These are phyloP conservation scores for Rosa rugosa DNA, from an alignment of 306 rosid genomes.

Conservation along the genomic window DNA sequence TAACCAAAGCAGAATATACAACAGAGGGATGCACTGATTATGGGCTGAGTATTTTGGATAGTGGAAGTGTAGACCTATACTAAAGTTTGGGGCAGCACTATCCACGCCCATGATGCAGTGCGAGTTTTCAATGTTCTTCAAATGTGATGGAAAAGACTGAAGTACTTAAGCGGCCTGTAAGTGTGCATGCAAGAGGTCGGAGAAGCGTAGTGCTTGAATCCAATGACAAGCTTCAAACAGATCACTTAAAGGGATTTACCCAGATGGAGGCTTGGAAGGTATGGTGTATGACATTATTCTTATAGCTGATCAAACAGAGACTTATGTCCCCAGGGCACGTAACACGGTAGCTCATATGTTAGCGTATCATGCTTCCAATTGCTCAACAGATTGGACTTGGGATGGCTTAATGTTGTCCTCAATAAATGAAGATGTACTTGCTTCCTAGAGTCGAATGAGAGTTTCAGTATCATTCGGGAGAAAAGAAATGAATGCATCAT, in stretches of 20 bases:
- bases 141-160: background rate
- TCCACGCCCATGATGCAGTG: background rate
- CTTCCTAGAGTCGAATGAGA: background rate
- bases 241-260: background rate
- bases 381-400: background rate
- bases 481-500: background rate
- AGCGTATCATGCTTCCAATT: background rate
- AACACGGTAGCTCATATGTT: background rate
- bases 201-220: background rate
- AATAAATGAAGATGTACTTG: background rate
- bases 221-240: background rate
- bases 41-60: background rate
- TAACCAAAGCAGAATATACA: background rate
- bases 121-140: background rate
- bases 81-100: background rate
- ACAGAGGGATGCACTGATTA: background rate
- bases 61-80: background rate
- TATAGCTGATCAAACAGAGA: background rate
- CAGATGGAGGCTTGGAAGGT: background rate
- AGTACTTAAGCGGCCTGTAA: background rate
- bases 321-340: background rate
- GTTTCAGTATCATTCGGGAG: background rate
- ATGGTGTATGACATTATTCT: background rate
- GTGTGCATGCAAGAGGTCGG: background rate
- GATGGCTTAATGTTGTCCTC: background rate